These are phyloP conservation scores for Epichloe glyceriae DNA, from an alignment of 2,329 filamentous ascomycete genomes.

Conservation along the genomic window DNA sequence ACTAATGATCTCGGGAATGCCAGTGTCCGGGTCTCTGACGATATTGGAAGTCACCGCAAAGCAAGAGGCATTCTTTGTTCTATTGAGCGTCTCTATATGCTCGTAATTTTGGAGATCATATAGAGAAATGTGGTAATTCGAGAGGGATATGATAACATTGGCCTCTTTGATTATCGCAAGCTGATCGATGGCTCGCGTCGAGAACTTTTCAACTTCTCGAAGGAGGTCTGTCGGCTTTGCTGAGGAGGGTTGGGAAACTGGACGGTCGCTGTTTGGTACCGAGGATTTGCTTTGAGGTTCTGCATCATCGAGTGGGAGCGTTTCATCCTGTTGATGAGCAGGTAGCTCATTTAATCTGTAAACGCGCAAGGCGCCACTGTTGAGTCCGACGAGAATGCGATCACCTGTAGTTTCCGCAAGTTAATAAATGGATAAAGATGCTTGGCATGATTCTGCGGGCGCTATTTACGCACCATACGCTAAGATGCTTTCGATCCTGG, in stretches of 20 bases:
- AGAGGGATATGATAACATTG: conserved; percentile 78
- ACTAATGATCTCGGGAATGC: conserved; percentile 86
- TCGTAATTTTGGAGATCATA: conserved; percentile 81
- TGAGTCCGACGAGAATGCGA: conserved; percentile 80
- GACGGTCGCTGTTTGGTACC: conserved; percentile 15
- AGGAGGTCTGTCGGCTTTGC: conserved; percentile 65
- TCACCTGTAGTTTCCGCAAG: conserved; percentile 45
- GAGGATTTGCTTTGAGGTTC: conserved; percentile 16
- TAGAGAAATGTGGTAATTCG: conserved; percentile 78
- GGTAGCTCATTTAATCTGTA: conserved; percentile 72
- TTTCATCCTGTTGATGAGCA: conserved; percentile 21
- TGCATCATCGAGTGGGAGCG: conserved; percentile 13
- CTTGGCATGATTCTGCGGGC: background rate
- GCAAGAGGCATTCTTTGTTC: conserved; percentile 75
- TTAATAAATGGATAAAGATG: background rate
- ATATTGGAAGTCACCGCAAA: conserved; percentile 96
- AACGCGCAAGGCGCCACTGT: conserved; percentile 75
- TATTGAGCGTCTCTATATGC: conserved; percentile 62
- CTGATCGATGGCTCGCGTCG: conserved; percentile 78
- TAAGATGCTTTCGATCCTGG: conserved; percentile 89
- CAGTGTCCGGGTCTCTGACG: conserved; percentile 73
- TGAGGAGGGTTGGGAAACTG: conserved; percentile 15
- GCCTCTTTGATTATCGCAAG: conserved; percentile 93
- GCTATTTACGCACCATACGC: conserved; percentile 54
- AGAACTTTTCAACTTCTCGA: conserved; percentile 90